Evolutionary conservation across 176 grass and related monocot genomes (phyloP), one percentile per base, ranked within the genome.

Genomic region (Musa acuminata): DNA sequence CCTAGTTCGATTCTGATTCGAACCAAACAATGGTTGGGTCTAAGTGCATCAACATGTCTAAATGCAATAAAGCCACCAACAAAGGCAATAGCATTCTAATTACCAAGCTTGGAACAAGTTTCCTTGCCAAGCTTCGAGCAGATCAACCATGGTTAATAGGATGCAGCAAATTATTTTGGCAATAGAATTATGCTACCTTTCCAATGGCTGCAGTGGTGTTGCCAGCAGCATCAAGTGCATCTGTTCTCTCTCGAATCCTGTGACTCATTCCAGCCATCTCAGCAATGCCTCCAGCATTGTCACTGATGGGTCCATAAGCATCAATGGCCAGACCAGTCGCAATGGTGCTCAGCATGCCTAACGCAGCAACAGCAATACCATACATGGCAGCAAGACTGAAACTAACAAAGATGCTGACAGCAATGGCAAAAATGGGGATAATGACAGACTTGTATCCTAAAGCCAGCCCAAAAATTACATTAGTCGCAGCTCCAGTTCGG

Each of bases 221-320:
- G 7, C 86, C 82, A 24, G 82, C 82, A 16, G 82, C 75, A 51
- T 88, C 86, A 3, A 88, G 82, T 1, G 86, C 86, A 16, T 88
- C 86, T 3, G 86, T 88, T 52, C 86, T 62, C 76, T 88, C 82
- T 0, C 82, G 86, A 8, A 88, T 88, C 51, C 86, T 68, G 67
- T 85, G 86, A 17, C 86, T 85, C 86, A 88, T 88, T 13, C 86
- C 86, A 2, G 82, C 86, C 82, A 88, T 85, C 75, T 88, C 86
- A 16, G 79, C 82, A 50, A 85, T 88, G 58, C 86, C 86, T 2
- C 86, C 82, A 21, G 82, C 82, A 22, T 88, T 88, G 75, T 88
- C 86, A 54, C 82, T 85, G 71, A 88, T 88, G 2, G 86, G 82
- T 1, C 86, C 82, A 75, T 88, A 85, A 8, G 86, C 86, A n/a